Conservation (phyloP, 129 eudicot species). For the Solidago caesia region DNA sequence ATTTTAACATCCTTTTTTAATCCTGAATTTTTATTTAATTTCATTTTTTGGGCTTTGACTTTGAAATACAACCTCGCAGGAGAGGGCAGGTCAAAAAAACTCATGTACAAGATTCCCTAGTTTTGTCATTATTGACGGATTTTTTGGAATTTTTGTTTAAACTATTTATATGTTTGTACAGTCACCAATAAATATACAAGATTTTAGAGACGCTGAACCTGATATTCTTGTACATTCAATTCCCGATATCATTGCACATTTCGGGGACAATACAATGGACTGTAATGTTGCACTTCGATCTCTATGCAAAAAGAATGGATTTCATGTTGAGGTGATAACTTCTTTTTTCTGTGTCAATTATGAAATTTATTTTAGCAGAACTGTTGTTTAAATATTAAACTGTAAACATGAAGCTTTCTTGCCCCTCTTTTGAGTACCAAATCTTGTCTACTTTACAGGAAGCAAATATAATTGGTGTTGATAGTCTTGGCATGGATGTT, state of each 20-base stretch:
- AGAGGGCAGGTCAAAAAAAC: no score
- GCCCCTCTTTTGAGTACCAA: not conserved
- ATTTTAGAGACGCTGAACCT: slow-evolving; percentile 73
- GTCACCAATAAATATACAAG: slow-evolving; percentile 55
- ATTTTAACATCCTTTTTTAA: no score
- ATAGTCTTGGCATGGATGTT: slow-evolving; percentile 83
- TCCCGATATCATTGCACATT: slow-evolving; percentile 48
- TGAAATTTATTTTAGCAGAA: not conserved
- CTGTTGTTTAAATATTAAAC: not conserved
- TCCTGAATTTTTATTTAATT: no score
- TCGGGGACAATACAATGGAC: slow-evolving; percentile 40
- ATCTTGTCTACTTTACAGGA: slow-evolving; percentile 38
- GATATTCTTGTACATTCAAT: slow-evolving; percentile 69
- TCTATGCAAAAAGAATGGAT: slow-evolving; percentile 75
- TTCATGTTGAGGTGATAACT: slow-evolving; percentile 55
- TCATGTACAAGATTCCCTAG: not conserved
- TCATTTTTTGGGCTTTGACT: no score
- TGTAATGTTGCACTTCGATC: slow-evolving; percentile 57
- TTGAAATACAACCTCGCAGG: no score
- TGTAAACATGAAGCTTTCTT: not conserved
- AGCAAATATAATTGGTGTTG: slow-evolving; percentile 68
- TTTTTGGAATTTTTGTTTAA: not conserved
- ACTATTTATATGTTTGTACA: slow-evolving; percentile 28
- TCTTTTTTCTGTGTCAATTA: not conserved
- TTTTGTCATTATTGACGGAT: slow-evolving; percentile 5